Evolutionary conservation across 768 basidiomycete genomes (phyloP), one percentile per base, ranked within the genome.

Genomic region (Chiua virens): DNA sequence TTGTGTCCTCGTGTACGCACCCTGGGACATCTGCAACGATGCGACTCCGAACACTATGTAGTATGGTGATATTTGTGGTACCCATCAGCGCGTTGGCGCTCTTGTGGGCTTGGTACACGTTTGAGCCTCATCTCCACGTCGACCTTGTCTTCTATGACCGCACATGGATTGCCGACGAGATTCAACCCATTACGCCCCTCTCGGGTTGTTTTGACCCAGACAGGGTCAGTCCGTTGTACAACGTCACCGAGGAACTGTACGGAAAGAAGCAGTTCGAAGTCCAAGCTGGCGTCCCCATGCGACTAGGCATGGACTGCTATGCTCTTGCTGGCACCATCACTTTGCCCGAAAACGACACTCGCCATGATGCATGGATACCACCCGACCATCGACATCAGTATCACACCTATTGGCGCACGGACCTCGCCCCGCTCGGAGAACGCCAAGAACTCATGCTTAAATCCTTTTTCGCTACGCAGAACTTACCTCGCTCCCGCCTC

Each of bases 341-440:
- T 49, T 39, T 54, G 20, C 49, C 60, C 23, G 57, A 56, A 11
- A 49, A 48, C 7, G 52, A 54, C 25, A 5, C 17, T 5, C 40
- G 9, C 20, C 47, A 53, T 25, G 44, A 51, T 20, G 8, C 42
- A 1, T 59, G 56, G 53, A 65, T 69, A 48, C 63, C 70, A 17
- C 64, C 73, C 17, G 74, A 78, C 15, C 65, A 74, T 30, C 80
- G 82, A 15, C 79, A 80, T 6, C 82, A 83, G 49, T 96, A 82
- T 67, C 96, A 98, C 71, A 91, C 93, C 1, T 98, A 98, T 67
- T 98, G 96, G 96, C 79, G 95, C 11, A 80, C 79, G 30, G 95
- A 98, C 71, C 82, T 98, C 39, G 82, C 81, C 2, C 75, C 82
- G 0, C 87, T 98, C 56, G 84, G 81, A 3, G 76, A 79, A 37